A percentile compares a stretch with the other conserved stretches of the same genome.
These are phyloP conservation scores for Microglena sp. DNA, from an alignment of 139 green algal genomes.

Conservation along the genomic window DNA sequence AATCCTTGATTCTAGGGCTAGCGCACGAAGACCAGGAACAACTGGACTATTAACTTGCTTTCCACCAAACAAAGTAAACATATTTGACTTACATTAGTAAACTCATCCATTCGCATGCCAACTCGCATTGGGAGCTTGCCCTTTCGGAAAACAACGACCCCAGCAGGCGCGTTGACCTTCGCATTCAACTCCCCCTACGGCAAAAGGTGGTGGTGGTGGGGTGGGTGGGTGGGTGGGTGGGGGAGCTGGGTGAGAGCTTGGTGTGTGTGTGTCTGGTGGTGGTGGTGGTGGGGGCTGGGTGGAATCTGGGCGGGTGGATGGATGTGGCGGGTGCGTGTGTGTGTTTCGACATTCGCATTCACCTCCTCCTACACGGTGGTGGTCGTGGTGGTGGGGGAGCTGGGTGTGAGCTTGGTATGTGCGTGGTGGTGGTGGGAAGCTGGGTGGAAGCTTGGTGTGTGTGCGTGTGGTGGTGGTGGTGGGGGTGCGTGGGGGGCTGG, in stretches of 20 bases:
- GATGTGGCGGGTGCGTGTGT: neutral
- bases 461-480: neutral
- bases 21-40: neutral
- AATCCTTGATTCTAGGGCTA: too few species aligned
- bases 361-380: too few species aligned
- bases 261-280: neutral
- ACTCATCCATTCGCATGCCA: slow-evolving; percentile 40
- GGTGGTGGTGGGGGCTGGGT: neutral
- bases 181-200: slow-evolving; percentile 11
- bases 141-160: slow-evolving; percentile 39
- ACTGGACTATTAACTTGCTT: too few species aligned
- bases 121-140: slow-evolving; percentile 39
- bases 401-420: neutral
- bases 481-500: neutral
- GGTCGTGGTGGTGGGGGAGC: neutral
- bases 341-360: too few species aligned
- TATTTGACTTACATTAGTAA: slow-evolving; percentile 21
- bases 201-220: neutral
- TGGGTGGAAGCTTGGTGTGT: neutral
- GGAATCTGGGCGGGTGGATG: too few species aligned
- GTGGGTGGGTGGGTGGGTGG: neutral
- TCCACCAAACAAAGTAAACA: neutral
- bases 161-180: slow-evolving; percentile 9
- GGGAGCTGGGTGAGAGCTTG: too few species aligned
- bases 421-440: too few species aligned